Evolutionary conservation across 148 eudicot genomes (phyloP).

Genomic region (Diospyros lotus): DNA sequence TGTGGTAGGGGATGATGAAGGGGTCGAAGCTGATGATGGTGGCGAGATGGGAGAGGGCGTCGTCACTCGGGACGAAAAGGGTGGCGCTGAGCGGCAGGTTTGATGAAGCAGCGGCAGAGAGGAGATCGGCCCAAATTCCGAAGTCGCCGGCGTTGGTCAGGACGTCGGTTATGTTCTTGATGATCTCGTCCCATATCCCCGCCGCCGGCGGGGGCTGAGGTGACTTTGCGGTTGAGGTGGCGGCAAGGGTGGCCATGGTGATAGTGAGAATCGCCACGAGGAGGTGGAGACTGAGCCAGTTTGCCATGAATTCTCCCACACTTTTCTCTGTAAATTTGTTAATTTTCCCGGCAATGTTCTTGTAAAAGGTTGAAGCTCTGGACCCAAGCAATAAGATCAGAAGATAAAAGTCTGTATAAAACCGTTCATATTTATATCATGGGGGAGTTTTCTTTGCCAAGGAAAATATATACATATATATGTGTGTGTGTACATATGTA

Average conservation of each 20-base stretch:
- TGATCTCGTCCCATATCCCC: slow-evolving; percentile 2
- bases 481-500: no score
- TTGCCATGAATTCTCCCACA: not conserved
- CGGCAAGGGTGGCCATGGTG: slow-evolving; percentile 12
- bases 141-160: slow-evolving; percentile 45
- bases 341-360: no score
- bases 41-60: slow-evolving; percentile 20
- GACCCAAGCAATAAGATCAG: no score
- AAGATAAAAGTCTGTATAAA: no score
- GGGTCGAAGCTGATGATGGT: slow-evolving; percentile 26
- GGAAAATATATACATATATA: no score
- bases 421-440: no score
- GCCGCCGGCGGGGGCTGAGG: not conserved
- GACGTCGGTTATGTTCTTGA: slow-evolving; percentile 38
- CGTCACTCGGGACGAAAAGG: slow-evolving; percentile 47
- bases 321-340: no score
- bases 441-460: no score
- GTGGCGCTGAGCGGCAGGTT: slow-evolving; percentile 38
- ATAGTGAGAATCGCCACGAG: slow-evolving; percentile 6
- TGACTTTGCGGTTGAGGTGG: slow-evolving; percentile 3
- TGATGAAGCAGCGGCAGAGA: slow-evolving; percentile 28
- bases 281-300: slow-evolving; percentile 6
- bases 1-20: slow-evolving; percentile 41
- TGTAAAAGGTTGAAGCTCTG: no score
- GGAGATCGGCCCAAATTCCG: slow-evolving; percentile 40